Evolutionary conservation across 2,329 filamentous ascomycete species (phyloP).

Genomic region (Paraphaeosphaeria minitans): DNA sequence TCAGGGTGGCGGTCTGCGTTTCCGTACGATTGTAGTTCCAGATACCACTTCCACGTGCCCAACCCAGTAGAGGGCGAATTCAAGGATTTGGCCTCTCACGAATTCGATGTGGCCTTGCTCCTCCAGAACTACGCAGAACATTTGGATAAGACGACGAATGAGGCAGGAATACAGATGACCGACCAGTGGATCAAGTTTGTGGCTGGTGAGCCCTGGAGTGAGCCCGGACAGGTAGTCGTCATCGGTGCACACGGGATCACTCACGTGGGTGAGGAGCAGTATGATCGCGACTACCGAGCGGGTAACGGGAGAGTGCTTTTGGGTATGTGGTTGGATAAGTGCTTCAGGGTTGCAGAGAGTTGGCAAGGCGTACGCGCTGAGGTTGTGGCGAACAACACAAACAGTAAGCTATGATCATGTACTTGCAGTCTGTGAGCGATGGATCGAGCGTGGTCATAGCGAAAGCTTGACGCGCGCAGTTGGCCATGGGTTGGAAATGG

Average conservation of each 20-base stretch:
- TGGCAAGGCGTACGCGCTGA: slow-evolving; percentile 38
- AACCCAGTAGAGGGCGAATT: slow-evolving; percentile 35
- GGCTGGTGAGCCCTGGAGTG: slow-evolving; percentile 31
- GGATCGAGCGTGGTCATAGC: too few relatives aligned
- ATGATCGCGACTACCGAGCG: slow-evolving; percentile 28
- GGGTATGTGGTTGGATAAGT: slow-evolving; percentile 26
- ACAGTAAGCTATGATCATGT: neutral
- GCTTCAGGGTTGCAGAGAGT: slow-evolving; percentile 31
- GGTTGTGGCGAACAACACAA: slow-evolving; percentile 1
- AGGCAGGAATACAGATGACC: slow-evolving; percentile 24
- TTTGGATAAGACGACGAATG: slow-evolving; percentile 18
- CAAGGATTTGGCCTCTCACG: slow-evolving; percentile 31
- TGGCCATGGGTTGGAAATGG: too few relatives aligned
- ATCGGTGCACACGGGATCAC: slow-evolving; percentile 21
- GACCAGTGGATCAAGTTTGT: slow-evolving; percentile 32
- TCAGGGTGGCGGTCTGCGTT: slow-evolving; percentile 29
- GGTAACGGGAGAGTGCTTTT: slow-evolving; percentile 30
- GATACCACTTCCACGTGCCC: slow-evolving; percentile 37
- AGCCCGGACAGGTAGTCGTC: slow-evolving; percentile 27
- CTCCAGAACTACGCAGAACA: slow-evolving; percentile 32
- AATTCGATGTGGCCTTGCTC: slow-evolving; percentile 39
- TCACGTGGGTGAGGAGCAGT: slow-evolving; percentile 22
- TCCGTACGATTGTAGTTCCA: slow-evolving; percentile 12
- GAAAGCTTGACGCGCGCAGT: too few relatives aligned
- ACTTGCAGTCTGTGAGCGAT: neutral